Conservation (phyloP, 306 rosid genomes). For the Gastrolobium bilobum region DNA sequence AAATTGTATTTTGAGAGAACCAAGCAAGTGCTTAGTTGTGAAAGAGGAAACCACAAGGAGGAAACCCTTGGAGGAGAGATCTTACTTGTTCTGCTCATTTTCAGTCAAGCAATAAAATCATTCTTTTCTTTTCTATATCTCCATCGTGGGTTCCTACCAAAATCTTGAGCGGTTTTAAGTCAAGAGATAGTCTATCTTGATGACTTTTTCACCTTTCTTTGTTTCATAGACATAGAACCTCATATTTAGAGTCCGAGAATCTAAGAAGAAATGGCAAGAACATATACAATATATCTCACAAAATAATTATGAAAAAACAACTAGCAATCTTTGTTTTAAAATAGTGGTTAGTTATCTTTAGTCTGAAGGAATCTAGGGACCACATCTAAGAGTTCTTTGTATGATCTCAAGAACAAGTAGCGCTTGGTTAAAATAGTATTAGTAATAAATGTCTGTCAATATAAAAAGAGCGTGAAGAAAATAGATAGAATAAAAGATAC, state of each 20-base stretch:
- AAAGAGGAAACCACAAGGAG: no score
- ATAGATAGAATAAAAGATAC: constrained; percentile 28
- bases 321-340: constrained; percentile 17
- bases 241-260: constrained; percentile 31
- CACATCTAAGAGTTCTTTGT: neutral
- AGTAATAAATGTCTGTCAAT: neutral
- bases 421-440: constrained; percentile 6
- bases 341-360: constrained; percentile 29
- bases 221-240: constrained; percentile 33
- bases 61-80: no score
- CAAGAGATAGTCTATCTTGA: constrained; percentile 35
- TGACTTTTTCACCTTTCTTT: constrained; percentile 2
- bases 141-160: no score
- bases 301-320: constrained; percentile 9
- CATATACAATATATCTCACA: constrained; percentile 21
- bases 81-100: no score
- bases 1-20: no score
- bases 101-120: no score
- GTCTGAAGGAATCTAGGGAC: constrained; percentile 34
- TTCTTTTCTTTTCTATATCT: no score
- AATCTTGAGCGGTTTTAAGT: constrained; percentile 15
- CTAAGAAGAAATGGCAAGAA: constrained; percentile 21
- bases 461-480: neutral
- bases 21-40: no score
- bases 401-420: constrained; percentile 37